Base-by-base conservation (phyloP, 805 yeast species). In the Candida xyloterini region DNA sequence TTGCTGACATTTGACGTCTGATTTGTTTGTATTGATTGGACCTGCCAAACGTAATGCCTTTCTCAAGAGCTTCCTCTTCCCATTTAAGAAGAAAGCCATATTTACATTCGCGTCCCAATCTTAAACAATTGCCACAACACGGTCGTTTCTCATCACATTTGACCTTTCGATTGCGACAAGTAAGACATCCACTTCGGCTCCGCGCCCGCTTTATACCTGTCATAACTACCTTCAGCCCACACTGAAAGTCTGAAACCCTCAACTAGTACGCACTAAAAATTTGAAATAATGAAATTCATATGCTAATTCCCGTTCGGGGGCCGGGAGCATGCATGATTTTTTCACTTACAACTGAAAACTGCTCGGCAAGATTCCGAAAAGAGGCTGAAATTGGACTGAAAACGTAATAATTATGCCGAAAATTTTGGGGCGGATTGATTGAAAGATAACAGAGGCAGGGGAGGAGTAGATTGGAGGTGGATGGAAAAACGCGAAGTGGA, bases 91-190 rank as follows among this genome's bases (percentile, higher is more conserved):
- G 28, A 10, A 43, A 21, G 10, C 27, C 25, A 30, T 53, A 60
- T 23, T 15, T 40, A 33, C 59, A 60, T 1, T 35, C 29, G 5
- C 59, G 29, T 1, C 46, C 42, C 24, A 59, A 40, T 33, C 61
- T 49, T 5, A 11, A n/a, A 40, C 71, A 66, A 11, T 57, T 52
- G 5, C 11, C 16, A 39, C 71, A 67, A 6, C 26, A 37, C 2
- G 71, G 71, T 14, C 56, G 64, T 1, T 48, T 28, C 46, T 67
- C 60, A 35, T 60, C 65, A 45, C 79, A 74, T 52, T 74, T 74
- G 45, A 74, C 77, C 33, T 76, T 58, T 34, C 80, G 58, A 37
- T 60, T 60, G 51, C 73, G 73, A 56, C 79, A 74, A 23, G 72
- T 70, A 15, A 67, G 60, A 45, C 79, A 74, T 5, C 79, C 79